phyloP scores from a whole-genome alignment of 1,284 basidiomycete genomes.

The Apiotrichum domesticum region DNA sequence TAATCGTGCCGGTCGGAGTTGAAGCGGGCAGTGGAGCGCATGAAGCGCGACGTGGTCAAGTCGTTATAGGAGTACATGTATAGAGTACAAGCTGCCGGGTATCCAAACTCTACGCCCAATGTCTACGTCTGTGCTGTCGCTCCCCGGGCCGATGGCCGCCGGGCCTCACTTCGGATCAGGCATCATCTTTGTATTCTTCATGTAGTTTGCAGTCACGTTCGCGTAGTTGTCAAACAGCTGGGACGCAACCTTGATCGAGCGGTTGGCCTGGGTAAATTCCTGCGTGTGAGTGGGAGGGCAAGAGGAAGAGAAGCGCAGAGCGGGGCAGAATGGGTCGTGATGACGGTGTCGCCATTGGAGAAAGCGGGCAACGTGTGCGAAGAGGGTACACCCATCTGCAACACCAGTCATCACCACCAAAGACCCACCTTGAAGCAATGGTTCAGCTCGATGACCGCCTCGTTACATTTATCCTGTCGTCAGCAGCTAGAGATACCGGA shows the following conservation, averaged over 20 bases:
- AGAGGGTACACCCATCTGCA: too few relatives aligned
- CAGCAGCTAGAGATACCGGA: slow-evolving; percentile 25
- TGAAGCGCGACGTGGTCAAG: background rate
- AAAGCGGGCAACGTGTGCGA: too few relatives aligned
- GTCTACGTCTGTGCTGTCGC: background rate
- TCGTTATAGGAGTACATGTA: slow-evolving; percentile 6
- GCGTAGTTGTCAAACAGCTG: slow-evolving; percentile 72
- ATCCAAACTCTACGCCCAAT: background rate
- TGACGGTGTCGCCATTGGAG: too few relatives aligned
- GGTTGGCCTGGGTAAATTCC: slow-evolving; percentile 34
- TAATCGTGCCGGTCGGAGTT: background rate
- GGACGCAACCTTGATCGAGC: slow-evolving; percentile 60
- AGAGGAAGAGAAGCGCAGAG: too few relatives aligned
- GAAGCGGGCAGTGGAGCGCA: background rate
- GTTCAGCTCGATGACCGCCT: slow-evolving; percentile 46
- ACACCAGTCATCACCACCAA: too few relatives aligned
- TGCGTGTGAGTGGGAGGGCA: slow-evolving; percentile 7
- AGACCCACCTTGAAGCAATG: slow-evolving; percentile 39
- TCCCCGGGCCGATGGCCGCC: too few relatives aligned
- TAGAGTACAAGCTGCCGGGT: slow-evolving; percentile 1
- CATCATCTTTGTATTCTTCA: slow-evolving; percentile 54
- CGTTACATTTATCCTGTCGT: slow-evolving; percentile 46
- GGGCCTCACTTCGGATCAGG: slow-evolving; percentile 26
- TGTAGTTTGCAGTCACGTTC: slow-evolving; percentile 77
- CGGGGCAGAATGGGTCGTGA: too few relatives aligned